Evolutionary conservation across 805 yeast species (phyloP), one percentile per base, ranked within the genome.

Genomic region (Saturnispora halmiae): DNA sequence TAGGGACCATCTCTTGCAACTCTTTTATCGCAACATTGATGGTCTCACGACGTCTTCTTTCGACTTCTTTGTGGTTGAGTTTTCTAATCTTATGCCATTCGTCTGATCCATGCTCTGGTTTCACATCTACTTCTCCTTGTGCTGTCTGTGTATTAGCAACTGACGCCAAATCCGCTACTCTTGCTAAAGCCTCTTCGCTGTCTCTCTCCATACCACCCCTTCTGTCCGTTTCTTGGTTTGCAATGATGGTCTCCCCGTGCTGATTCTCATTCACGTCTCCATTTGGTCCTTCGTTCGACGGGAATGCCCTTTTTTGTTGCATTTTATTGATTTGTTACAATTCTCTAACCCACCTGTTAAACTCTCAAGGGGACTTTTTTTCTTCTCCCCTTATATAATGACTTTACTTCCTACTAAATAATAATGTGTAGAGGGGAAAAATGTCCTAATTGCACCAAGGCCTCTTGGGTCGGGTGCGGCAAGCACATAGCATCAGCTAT

Each of bases 31-130:
- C 96, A 31, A 70, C 66, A 62, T 86, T 88, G 56, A 88, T 88
- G 35, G 79, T 75, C 58, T 87, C 95, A 55, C 96, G 75, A 61
- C 96, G 75, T 52, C 95, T 77, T 56, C 95, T 75, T 64, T 88
- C 96, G 18, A 88, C 96, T 63, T 88, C 96, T 63, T 87, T 88
- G 66, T 92, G 98, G 61, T 86, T 88, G 52, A 84, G 84, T 54
- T 82, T 79, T 53, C 96, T 77, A 57, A 77, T 76, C 46, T 71
- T 72, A 56, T 81, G 86, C 90, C 92, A 83, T 58, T 82, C 94
- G 34, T 79, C 85, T 24, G 81, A 62, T n/a, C 92, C 92, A 34
- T 40, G 42, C 18, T 31, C 33, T 4, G 36, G 29, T 18, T 34
- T 34, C 8, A 19, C 9, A 21, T 39, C 29, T 8, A 15, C 34